Percentiles rank a stretch among this genome's conserved stretches.
These are phyloP conservation scores for Liquidambar formosana DNA, from an alignment of 164 flowering plant genomes.

Conservation along the genomic window DNA sequence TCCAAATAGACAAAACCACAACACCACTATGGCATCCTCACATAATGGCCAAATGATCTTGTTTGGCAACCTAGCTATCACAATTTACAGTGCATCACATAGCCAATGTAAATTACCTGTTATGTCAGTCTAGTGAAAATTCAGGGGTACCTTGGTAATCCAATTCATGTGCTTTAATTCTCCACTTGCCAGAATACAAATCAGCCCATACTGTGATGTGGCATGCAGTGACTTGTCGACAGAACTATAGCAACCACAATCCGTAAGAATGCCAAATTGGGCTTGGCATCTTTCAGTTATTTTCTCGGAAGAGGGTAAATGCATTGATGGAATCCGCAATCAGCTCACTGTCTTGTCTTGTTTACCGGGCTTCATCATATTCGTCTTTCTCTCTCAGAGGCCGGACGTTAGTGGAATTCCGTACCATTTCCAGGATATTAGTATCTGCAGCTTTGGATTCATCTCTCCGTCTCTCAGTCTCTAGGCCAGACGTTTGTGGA, in stretches of 20 bases:
- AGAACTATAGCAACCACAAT: neutral
- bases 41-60: too few relatives aligned
- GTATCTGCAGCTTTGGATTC: neutral
- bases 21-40: too few relatives aligned
- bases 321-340: constrained; percentile 9
- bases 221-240: neutral
- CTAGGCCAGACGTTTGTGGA: neutral
- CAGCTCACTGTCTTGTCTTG: constrained; percentile 13
- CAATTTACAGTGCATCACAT: too few relatives aligned
- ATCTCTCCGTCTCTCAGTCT: neutral
- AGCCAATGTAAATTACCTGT: too few relatives aligned
- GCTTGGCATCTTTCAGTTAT: neutral
- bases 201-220: neutral
- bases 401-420: neutral
- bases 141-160: neutral
- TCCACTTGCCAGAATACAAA: neutral
- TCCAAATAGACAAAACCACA: constrained; percentile 18
- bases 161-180: neutral
- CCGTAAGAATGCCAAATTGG: neutral
- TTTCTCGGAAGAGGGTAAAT: neutral
- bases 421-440: neutral
- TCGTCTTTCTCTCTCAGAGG: neutral
- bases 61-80: too few relatives aligned
- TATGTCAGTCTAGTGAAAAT: neutral
- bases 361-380: constrained; percentile 9